Percentiles rank a stretch among this genome's conserved stretches.
Conservation (phyloP, 345 rosid genomes). For the Tarenaya hassleriana region DNA sequence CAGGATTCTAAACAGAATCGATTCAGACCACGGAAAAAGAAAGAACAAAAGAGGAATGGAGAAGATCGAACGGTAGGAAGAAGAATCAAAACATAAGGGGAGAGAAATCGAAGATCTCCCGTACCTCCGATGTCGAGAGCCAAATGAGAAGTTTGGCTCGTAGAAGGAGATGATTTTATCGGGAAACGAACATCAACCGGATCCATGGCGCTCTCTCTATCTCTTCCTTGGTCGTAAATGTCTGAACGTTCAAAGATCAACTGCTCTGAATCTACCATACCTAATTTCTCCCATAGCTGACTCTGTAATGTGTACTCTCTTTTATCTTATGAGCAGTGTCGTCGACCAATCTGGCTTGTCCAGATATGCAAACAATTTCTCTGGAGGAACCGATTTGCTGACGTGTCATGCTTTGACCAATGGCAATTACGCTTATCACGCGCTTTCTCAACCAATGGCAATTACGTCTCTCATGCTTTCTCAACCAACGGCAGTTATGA, state of each 20-base stretch:
- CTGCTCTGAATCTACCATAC: constrained; percentile 26
- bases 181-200: constrained; percentile 3
- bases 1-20: background rate
- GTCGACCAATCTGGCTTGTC: no score
- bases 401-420: no score
- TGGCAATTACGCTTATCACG: no score
- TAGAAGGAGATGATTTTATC: background rate
- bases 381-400: no score
- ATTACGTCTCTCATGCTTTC: no score
- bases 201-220: constrained; percentile 20
- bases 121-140: constrained; percentile 89
- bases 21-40: background rate
- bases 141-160: constrained; percentile 57
- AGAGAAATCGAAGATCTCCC: constrained; percentile 8
- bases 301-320: no score
- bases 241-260: constrained; percentile 15
- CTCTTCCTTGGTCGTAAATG: background rate
- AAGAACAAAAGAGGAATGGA: no score
- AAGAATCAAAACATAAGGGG: background rate
- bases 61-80: constrained; percentile 1
- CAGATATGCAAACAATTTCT: no score
- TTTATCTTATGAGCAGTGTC: no score
- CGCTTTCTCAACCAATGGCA: no score
- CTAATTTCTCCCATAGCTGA: constrained; percentile 22
- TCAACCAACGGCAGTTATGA: no score